Base-by-base conservation (phyloP, 23 red algal genomes). In the Gracilaria gracilis region DNA sequence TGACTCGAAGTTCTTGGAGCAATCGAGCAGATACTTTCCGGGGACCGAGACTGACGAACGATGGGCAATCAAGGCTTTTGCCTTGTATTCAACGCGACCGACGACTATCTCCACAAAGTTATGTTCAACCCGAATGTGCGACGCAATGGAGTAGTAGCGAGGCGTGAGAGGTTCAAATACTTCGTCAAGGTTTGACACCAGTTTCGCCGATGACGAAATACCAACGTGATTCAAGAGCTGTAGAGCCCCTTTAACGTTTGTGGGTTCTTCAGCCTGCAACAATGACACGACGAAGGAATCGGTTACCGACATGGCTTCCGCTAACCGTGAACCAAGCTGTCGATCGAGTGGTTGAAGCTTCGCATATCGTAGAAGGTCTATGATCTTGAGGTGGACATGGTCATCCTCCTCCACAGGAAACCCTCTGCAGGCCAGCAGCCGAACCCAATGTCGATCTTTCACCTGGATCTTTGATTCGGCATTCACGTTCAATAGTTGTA, bases 331-430 rank as follows among this genome's bases (percentile, higher is more conserved):
- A 50, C 74, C 74, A 47, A 58, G 57, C 11, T 57, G 24, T 57
- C n/a, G 29, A 27, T 83, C 80, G 38, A 83, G 57, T 36, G 80
- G 80, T 32, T 83, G 80, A 25, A 83, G 80, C 50, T 59, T 65
- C 23, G 80, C 49, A 24, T 62, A 59, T 83, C 57, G 50, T 8
- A 83, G 51, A 31, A 83, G 64, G 9, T 83, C 51, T 15, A 83
- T 58, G 6, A 31, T 17, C 25, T 9, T 32, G 25, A 31, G 9
- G 33, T 83, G 32, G 9, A 57, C 29, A 17, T 25, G 4, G 1
- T 79, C 36, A 2, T 29, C 37, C 32, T 20, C 29, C 16, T 35
- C 51, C 3, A 57, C 38, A 34, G 12, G 31, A 0, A 83, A 9
- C 9, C 80, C 80, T 35, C 57, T 59, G 32, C 57, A 21, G 35